These are phyloP conservation scores for Hansenula anomala DNA, from an alignment of 1,139 yeast genomes.

Conservation along the genomic window DNA sequence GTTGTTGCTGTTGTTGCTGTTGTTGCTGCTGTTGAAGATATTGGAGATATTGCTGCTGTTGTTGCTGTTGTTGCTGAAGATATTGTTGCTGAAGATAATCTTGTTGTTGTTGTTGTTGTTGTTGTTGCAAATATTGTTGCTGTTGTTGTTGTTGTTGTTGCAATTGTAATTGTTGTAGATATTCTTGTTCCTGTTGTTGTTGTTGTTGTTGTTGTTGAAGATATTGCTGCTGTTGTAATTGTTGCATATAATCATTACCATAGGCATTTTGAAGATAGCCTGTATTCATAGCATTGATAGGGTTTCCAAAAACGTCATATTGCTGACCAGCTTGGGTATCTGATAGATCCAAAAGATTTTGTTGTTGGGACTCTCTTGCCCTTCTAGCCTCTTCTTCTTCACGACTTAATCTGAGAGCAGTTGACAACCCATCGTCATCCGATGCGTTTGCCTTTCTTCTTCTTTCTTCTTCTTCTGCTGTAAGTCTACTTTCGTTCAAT, in stretches of 20 bases:
- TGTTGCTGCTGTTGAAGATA: conserved; percentile 29
- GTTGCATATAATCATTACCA: conserved; percentile 20
- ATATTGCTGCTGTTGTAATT: conserved; percentile 31
- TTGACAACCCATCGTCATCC: conserved; percentile 72
- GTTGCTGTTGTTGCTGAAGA: conserved; percentile 21
- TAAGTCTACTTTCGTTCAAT: conserved; percentile 70
- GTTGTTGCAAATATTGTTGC: conserved; percentile 23
- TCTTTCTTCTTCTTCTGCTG: conserved; percentile 83
- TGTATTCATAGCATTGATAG: conserved; percentile 37
- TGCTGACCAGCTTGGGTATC: conserved; percentile 36
- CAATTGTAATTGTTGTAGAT: conserved; percentile 19
- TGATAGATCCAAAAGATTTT: conserved; percentile 51
- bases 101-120: conserved; percentile 5
- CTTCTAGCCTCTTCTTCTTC: conserved; percentile 85
- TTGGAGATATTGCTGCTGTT: conserved; percentile 13
- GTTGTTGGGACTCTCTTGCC: conserved; percentile 40
- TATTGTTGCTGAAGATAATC: conserved; percentile 8
- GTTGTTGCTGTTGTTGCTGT: conserved; percentile 28
- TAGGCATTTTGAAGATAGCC: conserved; percentile 10
- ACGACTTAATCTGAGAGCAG: conserved; percentile 77
- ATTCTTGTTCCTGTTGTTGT: conserved; percentile 25
- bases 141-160: conserved; percentile 14
- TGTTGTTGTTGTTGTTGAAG: conserved; percentile 26
- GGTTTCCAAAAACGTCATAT: conserved; percentile 78
- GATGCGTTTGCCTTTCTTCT: conserved; percentile 37